phyloP scores from a whole-genome alignment of 805 yeast species.

The Sugiyamaella valdiviana region DNA sequence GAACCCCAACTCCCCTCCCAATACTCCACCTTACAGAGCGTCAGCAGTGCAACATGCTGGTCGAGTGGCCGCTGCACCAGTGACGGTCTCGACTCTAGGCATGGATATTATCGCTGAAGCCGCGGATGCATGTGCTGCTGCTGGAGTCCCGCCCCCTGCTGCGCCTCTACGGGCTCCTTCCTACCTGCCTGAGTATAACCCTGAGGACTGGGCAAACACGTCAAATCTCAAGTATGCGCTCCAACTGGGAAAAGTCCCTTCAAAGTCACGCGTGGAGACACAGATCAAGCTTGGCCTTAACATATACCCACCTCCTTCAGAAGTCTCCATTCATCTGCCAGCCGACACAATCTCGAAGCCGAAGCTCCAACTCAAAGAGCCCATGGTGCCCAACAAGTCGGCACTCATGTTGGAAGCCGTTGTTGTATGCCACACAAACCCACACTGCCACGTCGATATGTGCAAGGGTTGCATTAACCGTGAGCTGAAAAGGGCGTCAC shows the following conservation, averaged over 20 bases:
- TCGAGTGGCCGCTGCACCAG: too few relatives aligned
- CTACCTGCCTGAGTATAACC: constrained; percentile 14
- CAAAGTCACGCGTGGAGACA: constrained; percentile 87
- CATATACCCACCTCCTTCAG: constrained; percentile 71
- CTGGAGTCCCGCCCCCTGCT: not conserved
- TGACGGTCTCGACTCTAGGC: not conserved
- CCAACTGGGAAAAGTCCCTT: constrained; percentile 57
- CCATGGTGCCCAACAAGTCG: constrained; percentile 24
- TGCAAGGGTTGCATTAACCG: constrained; percentile 87
- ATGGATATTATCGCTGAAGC: not conserved
- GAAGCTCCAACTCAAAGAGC: constrained; percentile 56
- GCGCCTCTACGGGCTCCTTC: constrained; percentile 1
- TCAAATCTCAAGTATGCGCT: constrained; percentile 12
- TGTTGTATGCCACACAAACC: constrained; percentile 53
- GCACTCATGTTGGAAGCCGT: constrained; percentile 58
- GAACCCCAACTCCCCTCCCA: not conserved
- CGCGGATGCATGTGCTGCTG: not conserved
- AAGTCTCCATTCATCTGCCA: constrained; percentile 70
- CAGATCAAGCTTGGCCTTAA: constrained; percentile 74
- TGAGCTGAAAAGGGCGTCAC: constrained; percentile 87
- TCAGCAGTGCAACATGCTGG: too few relatives aligned
- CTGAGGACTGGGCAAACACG: constrained; percentile 15
- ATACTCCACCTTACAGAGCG: too few relatives aligned
- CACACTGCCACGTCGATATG: constrained; percentile 54
- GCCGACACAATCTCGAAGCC: constrained; percentile 84